phyloP scores from a whole-genome alignment of 345 rosid genomes.

The Syzygium oleosum region DNA sequence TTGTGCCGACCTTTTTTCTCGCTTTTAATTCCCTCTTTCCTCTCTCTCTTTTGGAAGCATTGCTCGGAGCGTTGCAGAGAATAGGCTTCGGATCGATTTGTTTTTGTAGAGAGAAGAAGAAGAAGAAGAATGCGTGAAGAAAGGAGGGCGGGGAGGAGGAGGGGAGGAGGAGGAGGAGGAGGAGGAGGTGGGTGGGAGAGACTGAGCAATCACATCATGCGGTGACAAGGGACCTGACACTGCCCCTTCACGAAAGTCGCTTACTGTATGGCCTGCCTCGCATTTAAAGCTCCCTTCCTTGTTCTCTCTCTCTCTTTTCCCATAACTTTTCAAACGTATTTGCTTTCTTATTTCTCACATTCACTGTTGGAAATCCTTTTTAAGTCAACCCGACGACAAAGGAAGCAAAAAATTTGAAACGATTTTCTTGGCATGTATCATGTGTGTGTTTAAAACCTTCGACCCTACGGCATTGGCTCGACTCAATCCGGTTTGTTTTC shows the following conservation, averaged over 20 bases:
- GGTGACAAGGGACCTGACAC: conserved; percentile 7
- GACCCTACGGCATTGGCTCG: neutral
- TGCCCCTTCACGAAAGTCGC: conserved; percentile 13
- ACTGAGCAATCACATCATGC: conserved; percentile 18
- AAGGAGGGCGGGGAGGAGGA: neutral
- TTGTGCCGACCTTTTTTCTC: neutral
- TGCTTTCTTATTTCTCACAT: neutral
- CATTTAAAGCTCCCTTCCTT: neutral
- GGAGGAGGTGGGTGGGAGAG: neutral
- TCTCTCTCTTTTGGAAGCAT: neutral
- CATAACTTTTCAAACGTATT: neutral
- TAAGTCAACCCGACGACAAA: neutral
- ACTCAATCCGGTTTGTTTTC: neutral
- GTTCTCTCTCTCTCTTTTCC: neutral
- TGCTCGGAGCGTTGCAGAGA: neutral
- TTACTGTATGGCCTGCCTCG: conserved; percentile 13
- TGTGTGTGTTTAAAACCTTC: neutral
- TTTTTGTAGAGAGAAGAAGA: neutral
- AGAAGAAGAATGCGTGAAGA: neutral
- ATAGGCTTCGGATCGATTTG: neutral
- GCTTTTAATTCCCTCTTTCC: neutral
- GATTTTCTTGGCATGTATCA: neutral
- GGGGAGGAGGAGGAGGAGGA: neutral
- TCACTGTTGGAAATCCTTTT: neutral
- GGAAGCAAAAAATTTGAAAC: neutral